These are phyloP conservation scores for Perkinsus olseni DNA, from an alignment of 169 alveolate species.

Conservation along the genomic window DNA sequence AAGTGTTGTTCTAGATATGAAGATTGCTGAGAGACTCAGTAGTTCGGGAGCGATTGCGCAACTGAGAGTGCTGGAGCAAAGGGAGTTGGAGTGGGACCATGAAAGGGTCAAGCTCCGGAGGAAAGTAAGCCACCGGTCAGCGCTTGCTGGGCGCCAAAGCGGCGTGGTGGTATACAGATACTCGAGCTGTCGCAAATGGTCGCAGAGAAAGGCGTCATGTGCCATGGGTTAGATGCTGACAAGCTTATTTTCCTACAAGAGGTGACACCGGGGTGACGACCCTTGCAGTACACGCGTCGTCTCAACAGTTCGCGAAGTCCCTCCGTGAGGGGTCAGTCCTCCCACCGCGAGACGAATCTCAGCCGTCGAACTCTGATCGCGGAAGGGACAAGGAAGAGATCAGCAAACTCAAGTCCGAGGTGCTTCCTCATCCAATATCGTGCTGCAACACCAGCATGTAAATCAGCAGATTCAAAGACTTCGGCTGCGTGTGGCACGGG, in stretches of 20 bases:
- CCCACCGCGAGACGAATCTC: neutral
- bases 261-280: neutral
- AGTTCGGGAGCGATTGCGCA: neutral
- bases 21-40: neutral
- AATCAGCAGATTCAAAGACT: neutral
- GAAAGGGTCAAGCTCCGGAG: neutral
- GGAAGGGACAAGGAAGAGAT: neutral
- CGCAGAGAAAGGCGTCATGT: neutral
- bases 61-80: neutral
- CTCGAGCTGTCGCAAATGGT: neutral
- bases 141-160: neutral
- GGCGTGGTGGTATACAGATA: neutral
- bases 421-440: neutral
- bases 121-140: neutral
- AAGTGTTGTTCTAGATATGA: neutral
- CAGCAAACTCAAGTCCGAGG: neutral
- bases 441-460: neutral
- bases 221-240: neutral
- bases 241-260: neutral
- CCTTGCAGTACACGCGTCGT: neutral
- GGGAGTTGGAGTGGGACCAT: neutral
- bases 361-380: too few relatives aligned
- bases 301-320: neutral
- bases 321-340: neutral
- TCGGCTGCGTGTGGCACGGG: neutral